Evolutionary conservation across 2,329 filamentous ascomycete genomes (phyloP).

Genomic region (Penicillium sp.): DNA sequence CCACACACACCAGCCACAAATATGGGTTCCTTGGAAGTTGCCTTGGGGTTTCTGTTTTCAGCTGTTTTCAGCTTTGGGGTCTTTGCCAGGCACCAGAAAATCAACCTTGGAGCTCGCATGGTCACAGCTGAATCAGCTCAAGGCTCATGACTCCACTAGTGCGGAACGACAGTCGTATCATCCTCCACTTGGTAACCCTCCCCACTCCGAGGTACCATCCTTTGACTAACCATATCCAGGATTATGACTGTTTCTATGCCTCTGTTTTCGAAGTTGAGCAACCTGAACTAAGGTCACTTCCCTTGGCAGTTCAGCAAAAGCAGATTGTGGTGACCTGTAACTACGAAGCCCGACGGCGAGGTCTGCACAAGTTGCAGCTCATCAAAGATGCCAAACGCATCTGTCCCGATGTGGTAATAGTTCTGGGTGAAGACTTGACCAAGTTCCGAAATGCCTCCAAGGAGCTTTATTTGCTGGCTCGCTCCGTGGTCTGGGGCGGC

Average conservation of each 20-base stretch:
- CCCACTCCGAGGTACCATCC: background rate
- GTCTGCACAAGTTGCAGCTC: constrained; percentile 73
- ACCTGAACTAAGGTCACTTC: constrained; percentile 68
- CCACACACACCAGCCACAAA: background rate
- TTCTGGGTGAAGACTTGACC: constrained; percentile 82
- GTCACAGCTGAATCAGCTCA: constrained; percentile 3
- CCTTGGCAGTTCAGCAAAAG: constrained; percentile 87
- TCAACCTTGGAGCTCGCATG: constrained; percentile 4
- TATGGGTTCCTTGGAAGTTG: background rate
- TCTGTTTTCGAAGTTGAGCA: constrained; percentile 82
- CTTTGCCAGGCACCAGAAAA: background rate
- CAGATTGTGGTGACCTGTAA: constrained; percentile 92
- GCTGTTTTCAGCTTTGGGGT: background rate
- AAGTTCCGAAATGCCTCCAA: constrained; percentile 87
- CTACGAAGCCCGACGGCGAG: constrained; percentile 76
- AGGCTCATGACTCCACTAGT: constrained; percentile 25
- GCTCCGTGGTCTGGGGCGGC: constrained; percentile 71
- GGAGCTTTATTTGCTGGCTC: constrained; percentile 70
- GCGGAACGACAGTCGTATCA: constrained; percentile 64
- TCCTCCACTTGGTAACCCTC: constrained; percentile 74
- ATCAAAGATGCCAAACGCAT: constrained; percentile 75
- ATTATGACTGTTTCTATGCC: constrained; percentile 80
- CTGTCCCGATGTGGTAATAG: constrained; percentile 81
- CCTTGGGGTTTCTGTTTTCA: background rate
- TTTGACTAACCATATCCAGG: constrained; percentile 28